Conservation (phyloP, 345 rosid species). For the Hirschfeldia incana region DNA sequence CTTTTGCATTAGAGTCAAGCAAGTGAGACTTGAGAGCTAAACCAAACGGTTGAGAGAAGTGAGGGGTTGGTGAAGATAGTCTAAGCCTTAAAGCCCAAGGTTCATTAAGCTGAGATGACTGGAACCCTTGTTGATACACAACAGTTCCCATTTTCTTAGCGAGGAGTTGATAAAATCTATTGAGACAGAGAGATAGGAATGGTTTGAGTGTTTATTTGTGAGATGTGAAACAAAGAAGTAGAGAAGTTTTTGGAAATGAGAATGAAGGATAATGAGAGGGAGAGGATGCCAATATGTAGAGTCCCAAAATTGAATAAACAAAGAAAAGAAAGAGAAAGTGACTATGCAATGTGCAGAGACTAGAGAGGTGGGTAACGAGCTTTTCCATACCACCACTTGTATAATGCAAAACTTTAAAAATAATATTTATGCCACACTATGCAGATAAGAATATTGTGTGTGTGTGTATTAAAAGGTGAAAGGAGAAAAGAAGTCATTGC, state of each 20-base stretch:
- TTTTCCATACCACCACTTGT: constrained; percentile 42
- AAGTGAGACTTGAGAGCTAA: constrained; percentile 44
- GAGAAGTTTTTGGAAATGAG: constrained; percentile 32
- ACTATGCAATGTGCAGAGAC: constrained; percentile 36
- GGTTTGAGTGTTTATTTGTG: neutral
- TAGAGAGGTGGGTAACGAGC: constrained; percentile 41
- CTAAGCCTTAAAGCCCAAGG: constrained; percentile 60
- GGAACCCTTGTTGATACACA: constrained; percentile 63
- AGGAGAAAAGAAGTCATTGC: neutral
- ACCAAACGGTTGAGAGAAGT: constrained; percentile 44
- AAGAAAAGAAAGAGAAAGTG: constrained; percentile 28
- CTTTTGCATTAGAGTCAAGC: constrained; percentile 34
- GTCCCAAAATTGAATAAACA: constrained; percentile 36
- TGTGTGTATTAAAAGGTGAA: neutral
- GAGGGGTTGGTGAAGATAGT: constrained; percentile 52
- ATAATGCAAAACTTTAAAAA: constrained; percentile 18
- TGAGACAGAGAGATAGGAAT: constrained; percentile 31
- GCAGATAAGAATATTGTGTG: constrained; percentile 24
- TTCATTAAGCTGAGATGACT: constrained; percentile 56
- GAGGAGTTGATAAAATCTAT: neutral
- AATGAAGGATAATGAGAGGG: constrained; percentile 44
- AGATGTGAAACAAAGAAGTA: constrained; percentile 30
- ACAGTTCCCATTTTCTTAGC: constrained; percentile 57
- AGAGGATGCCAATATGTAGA: constrained; percentile 41
- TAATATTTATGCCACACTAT: constrained; percentile 8